phyloP scores from a whole-genome alignment of 2,329 filamentous ascomycete species.

The Metarhizium rileyi region DNA sequence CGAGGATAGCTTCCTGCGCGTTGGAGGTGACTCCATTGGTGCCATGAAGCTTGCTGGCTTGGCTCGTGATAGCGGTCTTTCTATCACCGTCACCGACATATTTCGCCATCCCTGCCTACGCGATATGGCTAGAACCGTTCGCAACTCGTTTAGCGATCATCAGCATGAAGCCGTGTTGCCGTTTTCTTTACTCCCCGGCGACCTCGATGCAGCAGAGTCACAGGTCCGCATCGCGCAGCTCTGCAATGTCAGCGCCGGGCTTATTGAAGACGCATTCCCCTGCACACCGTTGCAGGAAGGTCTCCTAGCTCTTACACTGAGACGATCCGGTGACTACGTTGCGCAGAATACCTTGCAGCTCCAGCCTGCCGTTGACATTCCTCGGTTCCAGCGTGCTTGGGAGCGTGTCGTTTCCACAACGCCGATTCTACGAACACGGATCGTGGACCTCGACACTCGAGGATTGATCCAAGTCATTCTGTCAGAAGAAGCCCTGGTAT shows the following conservation, averaged over 20 bases:
- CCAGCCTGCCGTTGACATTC: background rate
- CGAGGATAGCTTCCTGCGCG: constrained; percentile 6
- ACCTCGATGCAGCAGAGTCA: background rate
- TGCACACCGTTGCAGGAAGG: constrained; percentile 6
- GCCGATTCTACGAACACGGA: constrained; percentile 7
- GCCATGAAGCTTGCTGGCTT: constrained; percentile 27
- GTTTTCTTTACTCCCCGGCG: background rate
- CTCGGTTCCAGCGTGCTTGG: constrained; percentile 4
- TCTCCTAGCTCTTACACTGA: constrained; percentile 1
- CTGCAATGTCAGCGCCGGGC: background rate
- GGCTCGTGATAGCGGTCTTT: constrained; percentile 22
- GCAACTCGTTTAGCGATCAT: background rate
- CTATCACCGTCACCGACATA: constrained; percentile 29
- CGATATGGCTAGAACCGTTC: background rate
- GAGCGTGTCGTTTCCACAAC: background rate
- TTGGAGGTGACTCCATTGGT: constrained; percentile 9
- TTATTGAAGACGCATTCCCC: constrained; percentile 2
- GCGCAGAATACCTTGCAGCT: background rate
- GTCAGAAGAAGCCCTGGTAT: constrained; percentile 13
- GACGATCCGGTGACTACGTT: constrained; percentile 3
- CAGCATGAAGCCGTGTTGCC: background rate
- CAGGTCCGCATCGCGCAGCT: background rate
- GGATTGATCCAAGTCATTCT: constrained; percentile 3
- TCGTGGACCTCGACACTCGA: background rate
- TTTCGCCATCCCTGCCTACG: constrained; percentile 16